A percentile compares a stretch with the other conserved stretches of the same genome.
Evolutionary conservation across 768 basidiomycete species (phyloP).

Genomic region (Podaxis sp.): DNA sequence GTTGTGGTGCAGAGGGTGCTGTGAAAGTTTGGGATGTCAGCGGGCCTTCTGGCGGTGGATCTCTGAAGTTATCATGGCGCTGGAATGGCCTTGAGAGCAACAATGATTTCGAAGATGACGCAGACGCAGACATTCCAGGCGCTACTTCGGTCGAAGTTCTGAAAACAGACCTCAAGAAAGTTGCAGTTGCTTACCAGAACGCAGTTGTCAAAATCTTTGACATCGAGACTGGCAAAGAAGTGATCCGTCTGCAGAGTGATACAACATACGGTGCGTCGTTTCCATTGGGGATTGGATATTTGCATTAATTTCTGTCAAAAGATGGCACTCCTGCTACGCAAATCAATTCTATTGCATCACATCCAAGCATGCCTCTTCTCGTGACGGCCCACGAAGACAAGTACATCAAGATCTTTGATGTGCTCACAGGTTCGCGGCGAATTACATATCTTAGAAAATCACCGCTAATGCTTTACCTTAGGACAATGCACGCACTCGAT

Average conservation of each 20-base stretch:
- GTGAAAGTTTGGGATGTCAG: conserved; percentile 95
- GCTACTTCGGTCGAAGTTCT: conserved; percentile 85
- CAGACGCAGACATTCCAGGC: conserved; percentile 54
- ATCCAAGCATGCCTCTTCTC: conserved; percentile 86
- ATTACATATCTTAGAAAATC: background rate
- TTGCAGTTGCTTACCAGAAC: conserved; percentile 90
- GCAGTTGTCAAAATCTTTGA: conserved; percentile 90
- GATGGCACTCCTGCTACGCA: conserved; percentile 78
- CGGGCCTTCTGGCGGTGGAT: conserved; percentile 60
- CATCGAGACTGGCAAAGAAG: conserved; percentile 83
- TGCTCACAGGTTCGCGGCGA: conserved; percentile 63
- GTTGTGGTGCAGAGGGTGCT: conserved; percentile 86
- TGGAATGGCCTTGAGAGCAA: conserved; percentile 64
- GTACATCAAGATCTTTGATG: conserved; percentile 87
- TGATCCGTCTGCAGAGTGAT: conserved; percentile 59
- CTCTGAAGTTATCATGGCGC: conserved; percentile 76
- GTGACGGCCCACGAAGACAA: conserved; percentile 95
- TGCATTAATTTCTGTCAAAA: conserved; percentile 26
- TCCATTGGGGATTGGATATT: background rate
- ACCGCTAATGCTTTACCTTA: conserved; percentile 26
- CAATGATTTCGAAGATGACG: conserved; percentile 49
- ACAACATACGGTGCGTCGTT: conserved; percentile 51
- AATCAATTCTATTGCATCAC: conserved; percentile 84
- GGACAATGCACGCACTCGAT: conserved; percentile 89
- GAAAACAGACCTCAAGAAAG: conserved; percentile 79